These are phyloP conservation scores for Patellifolia procumbens DNA, from an alignment of 179 eudicot species.

Conservation along the genomic window DNA sequence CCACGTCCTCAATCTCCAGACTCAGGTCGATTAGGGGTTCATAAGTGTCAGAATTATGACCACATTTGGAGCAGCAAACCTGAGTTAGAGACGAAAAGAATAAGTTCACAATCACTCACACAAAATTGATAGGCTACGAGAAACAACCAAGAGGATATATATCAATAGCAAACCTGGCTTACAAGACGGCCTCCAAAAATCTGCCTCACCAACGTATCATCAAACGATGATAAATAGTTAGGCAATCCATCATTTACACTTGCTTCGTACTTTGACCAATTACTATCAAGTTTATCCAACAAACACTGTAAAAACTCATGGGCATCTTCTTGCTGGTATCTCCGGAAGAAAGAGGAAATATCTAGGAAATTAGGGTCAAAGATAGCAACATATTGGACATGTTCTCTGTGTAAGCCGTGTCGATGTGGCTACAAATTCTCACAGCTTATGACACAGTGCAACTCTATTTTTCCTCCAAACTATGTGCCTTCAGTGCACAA, in stretches of 20 bases:
- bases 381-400: conserved; percentile 18
- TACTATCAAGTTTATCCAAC: conserved; percentile 69
- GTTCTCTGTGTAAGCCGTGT: background rate
- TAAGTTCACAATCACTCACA: background rate
- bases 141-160: background rate
- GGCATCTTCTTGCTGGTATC: conserved; percentile 92
- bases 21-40: conserved; percentile 79
- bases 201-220: conserved; percentile 59
- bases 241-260: conserved; percentile 17
- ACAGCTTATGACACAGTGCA: background rate
- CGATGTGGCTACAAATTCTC: background rate
- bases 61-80: conserved; percentile 80
- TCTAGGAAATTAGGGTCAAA: conserved; percentile 58
- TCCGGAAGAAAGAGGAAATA: conserved; percentile 59
- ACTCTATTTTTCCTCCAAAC: background rate
- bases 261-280: conserved; percentile 36
- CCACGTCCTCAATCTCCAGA: conserved; percentile 78
- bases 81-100: conserved; percentile 30
- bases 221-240: conserved; percentile 13
- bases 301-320: conserved; percentile 88
- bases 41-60: conserved; percentile 67
- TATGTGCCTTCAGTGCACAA: background rate
- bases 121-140: background rate
- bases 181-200: conserved; percentile 87
- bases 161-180: conserved; percentile 61